These are phyloP conservation scores for Ministeria vibrans DNA, from an alignment of 78 protist genomes.

Conservation along the genomic window DNA sequence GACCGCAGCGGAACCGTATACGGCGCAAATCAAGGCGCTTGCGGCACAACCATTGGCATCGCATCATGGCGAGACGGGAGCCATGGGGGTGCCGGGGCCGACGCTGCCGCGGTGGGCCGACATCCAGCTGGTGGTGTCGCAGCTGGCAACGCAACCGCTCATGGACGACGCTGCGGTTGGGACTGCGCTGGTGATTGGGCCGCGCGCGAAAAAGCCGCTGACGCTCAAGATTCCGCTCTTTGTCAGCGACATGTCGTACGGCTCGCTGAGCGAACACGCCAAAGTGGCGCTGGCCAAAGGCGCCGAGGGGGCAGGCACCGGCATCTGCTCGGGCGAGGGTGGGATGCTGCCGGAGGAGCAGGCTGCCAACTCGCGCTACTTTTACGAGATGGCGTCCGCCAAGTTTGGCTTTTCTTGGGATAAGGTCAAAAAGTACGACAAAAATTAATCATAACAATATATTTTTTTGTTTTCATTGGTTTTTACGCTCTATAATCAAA, in stretches of 20 bases:
- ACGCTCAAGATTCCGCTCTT: neutral
- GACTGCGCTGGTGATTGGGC: conserved; percentile 3
- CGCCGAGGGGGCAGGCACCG: conserved; percentile 8
- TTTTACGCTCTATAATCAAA: too few species aligned
- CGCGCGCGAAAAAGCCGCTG: neutral
- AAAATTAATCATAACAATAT: too few species aligned
- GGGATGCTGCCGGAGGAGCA: neutral
- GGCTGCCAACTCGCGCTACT: neutral
- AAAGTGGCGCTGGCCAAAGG: conserved; percentile 7
- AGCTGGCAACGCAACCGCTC: conserved; percentile 2
- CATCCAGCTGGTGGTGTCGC: neutral
- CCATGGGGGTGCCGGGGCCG: conserved; percentile 10
- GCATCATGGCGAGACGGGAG: neutral
- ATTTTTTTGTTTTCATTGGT: too few species aligned
- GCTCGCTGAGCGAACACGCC: neutral
- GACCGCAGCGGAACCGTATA: neutral
- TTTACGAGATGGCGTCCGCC: conserved; percentile 6
- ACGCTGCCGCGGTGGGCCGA: conserved; percentile 7
- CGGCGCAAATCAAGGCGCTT: neutral
- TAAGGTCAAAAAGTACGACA: neutral
- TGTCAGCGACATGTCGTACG: conserved; percentile 4
- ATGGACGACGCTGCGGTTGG: neutral
- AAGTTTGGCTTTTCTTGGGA: neutral
- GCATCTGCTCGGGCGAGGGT: conserved; percentile 16
- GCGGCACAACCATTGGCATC: neutral